Base-by-base conservation (phyloP, 768 basidiomycete species). In the Rhizopogon roseolus region DNA sequence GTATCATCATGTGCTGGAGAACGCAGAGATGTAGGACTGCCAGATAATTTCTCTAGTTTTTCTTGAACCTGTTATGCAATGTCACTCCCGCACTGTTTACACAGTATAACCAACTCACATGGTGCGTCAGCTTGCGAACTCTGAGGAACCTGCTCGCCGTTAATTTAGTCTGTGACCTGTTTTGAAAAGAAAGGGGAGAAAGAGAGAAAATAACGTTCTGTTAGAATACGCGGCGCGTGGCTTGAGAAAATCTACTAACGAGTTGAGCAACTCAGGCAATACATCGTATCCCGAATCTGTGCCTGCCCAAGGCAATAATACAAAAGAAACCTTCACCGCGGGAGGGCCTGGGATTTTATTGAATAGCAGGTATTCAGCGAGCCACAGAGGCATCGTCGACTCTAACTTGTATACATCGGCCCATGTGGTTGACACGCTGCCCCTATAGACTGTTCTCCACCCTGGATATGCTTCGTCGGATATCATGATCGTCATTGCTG, bases 61-160 rank as follows among this genome's bases (percentile, higher is more conserved):
- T 94, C 93, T 62, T 89, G 88, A 1, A 94, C 88, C 89, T 92
- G 61, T 36, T 36, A 46, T 36, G 41, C 22, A 41, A 25, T 52
- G 46, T 63, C 14, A 60, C 48, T 45, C 55, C 55, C 29, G 32
- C 10, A 42, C 28, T 19, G 19, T 36, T 28, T 44, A 14, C 36
- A 16, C 29, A 14, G 29, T n/a, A 32, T 22, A 25, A 52, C 29
- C 10, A 3, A 73, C 87, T 54, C 66, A 94, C 91, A 75, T 97
- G 96, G 46, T 75, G 63, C 0, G 85, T 77, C 17, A 98, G 81
- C 70, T 98, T 99, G 42, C 86, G 80, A 16, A 96, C 82, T 34
- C 97, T 81, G 43, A 98, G 74, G 60, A 86, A 87, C 25, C 90
- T 82, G 63, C 84, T 93, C 0, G 96, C 94, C 1, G 93, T 96